Percentiles rank a stretch among this genome's conserved stretches.
These are phyloP conservation scores for Candida orba DNA, from an alignment of 805 yeast species.

Conservation along the genomic window DNA sequence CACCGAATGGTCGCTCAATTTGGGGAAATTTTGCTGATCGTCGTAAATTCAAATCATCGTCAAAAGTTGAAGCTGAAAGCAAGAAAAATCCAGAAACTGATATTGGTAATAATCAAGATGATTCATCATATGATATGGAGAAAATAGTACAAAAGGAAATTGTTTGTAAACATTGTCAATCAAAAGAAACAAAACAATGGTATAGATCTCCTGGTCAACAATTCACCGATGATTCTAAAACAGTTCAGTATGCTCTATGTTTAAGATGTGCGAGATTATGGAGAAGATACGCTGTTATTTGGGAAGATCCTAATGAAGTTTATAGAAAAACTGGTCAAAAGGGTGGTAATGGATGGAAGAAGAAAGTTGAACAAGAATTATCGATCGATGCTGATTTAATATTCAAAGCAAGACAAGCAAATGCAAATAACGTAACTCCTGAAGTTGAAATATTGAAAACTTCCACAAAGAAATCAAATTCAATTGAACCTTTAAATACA, in stretches of 20 bases:
- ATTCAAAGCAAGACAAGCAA: constrained; percentile 34
- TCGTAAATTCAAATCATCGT: constrained; percentile 44
- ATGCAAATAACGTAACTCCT: background rate
- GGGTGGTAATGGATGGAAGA: constrained; percentile 49
- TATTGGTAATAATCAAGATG: constrained; percentile 44
- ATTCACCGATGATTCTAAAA: constrained; percentile 25
- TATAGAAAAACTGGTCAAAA: constrained; percentile 36
- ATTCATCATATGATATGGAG: constrained; percentile 57
- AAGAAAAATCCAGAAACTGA: constrained; percentile 11
- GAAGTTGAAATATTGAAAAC: background rate
- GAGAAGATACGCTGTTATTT: constrained; percentile 81
- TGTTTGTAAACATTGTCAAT: constrained; percentile 66
- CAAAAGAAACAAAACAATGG: constrained; percentile 56
- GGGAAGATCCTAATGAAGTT: constrained; percentile 76
- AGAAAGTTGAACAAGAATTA: constrained; percentile 59
- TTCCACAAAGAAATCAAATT: constrained; percentile 1
- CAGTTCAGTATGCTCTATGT: constrained; percentile 58
- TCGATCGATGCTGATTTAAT: constrained; percentile 54
- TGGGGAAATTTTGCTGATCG: constrained; percentile 83
- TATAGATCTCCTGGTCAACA: constrained; percentile 54
- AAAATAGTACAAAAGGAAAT: constrained; percentile 39
- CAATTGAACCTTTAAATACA: constrained; percentile 3
- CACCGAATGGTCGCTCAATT: constrained; percentile 60
- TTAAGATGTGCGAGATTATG: constrained; percentile 82
- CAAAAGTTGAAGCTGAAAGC: constrained; percentile 12